Evolutionary conservation across 345 rosid genomes (phyloP), one percentile per base, ranked within the genome.

Genomic region (Kandelia obovata): DNA sequence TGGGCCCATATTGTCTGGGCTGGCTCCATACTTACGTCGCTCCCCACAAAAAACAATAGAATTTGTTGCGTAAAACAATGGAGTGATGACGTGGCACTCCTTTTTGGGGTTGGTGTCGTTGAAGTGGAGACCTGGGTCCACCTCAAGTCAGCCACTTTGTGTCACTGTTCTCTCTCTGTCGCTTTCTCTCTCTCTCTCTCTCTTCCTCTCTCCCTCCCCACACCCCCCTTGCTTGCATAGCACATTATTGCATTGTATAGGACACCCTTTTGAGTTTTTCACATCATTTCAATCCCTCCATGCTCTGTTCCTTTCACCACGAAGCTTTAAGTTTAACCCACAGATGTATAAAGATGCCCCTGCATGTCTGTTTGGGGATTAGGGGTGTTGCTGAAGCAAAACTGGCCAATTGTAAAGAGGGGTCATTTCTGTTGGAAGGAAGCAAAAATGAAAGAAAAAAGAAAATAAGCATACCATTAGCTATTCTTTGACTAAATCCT

Each of bases 121-220:
- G 77, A 76, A 88, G 88, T 84, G 92, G 87, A 81, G 72, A 80
- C 58, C 61, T 68, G 86, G 68, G 60, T 85, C 89, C 83, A 71
- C 72, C 72, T 31, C 59, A 62, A 53, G 68, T 74, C 73, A 67
- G 71, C 80, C 64, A 61, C 77, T 70, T 39, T 58, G 53, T 66
- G 60, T 27, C 61, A 53, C 67, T 27, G 35, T 43, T 1, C 20
- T 37, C 15, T 35, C 15, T 23, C 56, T 17, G 1, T n/a, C 6
- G 9, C 15, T 59, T 61, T 63, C 57, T 3, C 62, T 62, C 58
- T 27, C 53, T 37, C 15, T 35, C 21, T 16, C 39, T 21, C 15
- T 59, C 65, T 58, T 55, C 53, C 30, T 55, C 19, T 43, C 1
- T 27, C 47, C 82, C 61, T 0, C 0, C 34, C 34, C 62, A 58